Conservation (phyloP, 2,329 filamentous ascomycete species). For the Arthrobotrys entomopaga region DNA sequence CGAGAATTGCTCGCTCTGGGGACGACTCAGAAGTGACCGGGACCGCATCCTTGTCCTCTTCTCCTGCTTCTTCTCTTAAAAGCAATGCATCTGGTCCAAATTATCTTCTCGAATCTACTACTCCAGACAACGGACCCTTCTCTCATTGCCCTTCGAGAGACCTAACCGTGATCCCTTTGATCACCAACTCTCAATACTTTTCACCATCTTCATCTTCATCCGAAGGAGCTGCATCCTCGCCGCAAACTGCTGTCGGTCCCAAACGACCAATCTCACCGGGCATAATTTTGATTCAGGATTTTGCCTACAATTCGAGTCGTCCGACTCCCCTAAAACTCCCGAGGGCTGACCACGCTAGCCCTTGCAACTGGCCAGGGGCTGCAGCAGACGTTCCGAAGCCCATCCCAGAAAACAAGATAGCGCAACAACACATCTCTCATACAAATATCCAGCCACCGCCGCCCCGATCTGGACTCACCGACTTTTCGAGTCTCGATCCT, state of each 20-base stretch:
- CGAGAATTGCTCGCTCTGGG: constrained; percentile 44
- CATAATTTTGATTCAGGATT: constrained; percentile 37
- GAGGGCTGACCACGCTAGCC: constrained; percentile 45
- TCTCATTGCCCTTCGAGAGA: constrained; percentile 21
- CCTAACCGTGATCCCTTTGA: constrained; percentile 28
- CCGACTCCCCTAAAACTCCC: constrained; percentile 49
- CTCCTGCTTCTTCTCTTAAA: constrained; percentile 51
- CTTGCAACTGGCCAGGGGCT: constrained; percentile 38
- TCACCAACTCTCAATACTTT: constrained; percentile 38
- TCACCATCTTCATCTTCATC: background rate
- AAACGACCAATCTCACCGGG: constrained; percentile 39
- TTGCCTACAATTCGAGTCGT: constrained; percentile 40
- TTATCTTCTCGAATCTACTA: constrained; percentile 36
- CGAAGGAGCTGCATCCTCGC: constrained; percentile 7
- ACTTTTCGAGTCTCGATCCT: constrained; percentile 29
- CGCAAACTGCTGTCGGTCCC: constrained; percentile 24
- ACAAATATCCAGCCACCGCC: constrained; percentile 43
- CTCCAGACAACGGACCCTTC: background rate
- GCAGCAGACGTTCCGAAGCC: constrained; percentile 44
- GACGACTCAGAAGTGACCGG: constrained; percentile 37
- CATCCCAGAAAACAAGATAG: constrained; percentile 22
- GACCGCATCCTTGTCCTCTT: constrained; percentile 34
- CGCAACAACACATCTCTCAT: constrained; percentile 38
- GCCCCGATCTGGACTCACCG: constrained; percentile 38
- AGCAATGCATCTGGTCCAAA: constrained; percentile 50